Evolutionary conservation across 129 eudicot species (phyloP), one percentile per base, ranked within the genome.

Genomic region (Pittosporum tobira): DNA sequence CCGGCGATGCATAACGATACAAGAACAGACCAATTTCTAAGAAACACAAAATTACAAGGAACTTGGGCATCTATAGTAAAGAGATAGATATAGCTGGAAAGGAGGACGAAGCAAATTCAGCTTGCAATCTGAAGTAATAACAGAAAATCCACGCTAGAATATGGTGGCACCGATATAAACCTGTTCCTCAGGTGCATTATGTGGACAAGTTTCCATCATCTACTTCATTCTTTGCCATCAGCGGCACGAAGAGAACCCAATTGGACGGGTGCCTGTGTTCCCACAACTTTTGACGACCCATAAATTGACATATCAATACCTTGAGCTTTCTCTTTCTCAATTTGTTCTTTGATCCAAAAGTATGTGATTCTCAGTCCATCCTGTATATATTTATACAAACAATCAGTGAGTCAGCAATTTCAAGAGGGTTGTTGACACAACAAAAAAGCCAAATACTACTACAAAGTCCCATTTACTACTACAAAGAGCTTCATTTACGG

Each of bases 271-370:
- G 96, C 99, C 66, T 91, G 94, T 16, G 99, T 91, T 55, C 94
- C 91, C 72, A 91, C 99, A 18, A 91, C 96, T 70, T 91, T 91
- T 5, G 99, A 91, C 16, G 99, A 76, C 14, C 99, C 99, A 45
- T 91, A 91, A 67, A 63, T 67, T 12, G 94, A 76, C 50, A 84
- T 55, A 57, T 91, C 88, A 43, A 66, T 66, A 11, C 99, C 99
- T 37, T 75, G 55, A 25, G 74, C 54, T 73, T 69, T 81, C 80
- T 91, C 99, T 71, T 87, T 91, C 85, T 87, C 96, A 37, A 83
- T 73, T 52, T 91, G 99, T 46, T 91, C 94, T 79, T 81, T 91
- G 77, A 91, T 91, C 99, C 99, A 91, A 74, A 87, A 87, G 77
- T 91, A 91, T 46, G 99, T 91, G 75, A 91, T 66, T 53, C 94